Evolutionary conservation across 345 rosid genomes (phyloP).

Genomic region (Eucalyptus cloeziana): DNA sequence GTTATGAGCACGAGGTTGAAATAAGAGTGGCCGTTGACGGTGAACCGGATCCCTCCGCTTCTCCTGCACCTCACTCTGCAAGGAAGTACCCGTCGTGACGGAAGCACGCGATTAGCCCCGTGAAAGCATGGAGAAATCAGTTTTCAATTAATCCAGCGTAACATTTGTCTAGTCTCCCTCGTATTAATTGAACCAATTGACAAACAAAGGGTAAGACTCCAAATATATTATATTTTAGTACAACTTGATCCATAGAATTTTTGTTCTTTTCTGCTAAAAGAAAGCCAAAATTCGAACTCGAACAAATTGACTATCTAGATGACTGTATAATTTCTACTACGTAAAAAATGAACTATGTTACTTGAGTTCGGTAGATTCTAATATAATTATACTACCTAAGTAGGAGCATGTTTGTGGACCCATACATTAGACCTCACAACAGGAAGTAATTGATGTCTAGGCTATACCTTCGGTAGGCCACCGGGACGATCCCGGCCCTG

Average conservation of each 20-base stretch:
- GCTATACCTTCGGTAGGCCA: conserved; percentile 49
- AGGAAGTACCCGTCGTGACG: not conserved
- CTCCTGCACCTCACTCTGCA: conserved; percentile 55
- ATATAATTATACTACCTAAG: not conserved
- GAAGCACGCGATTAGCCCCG: not conserved
- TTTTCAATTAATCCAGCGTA: not conserved
- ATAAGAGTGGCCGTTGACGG: conserved; percentile 71
- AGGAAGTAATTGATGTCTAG: not conserved
- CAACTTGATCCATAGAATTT: not conserved
- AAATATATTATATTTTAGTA: not conserved
- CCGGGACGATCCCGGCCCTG: conserved; percentile 67
- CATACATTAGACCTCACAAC: not conserved
- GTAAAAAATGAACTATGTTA: not conserved
- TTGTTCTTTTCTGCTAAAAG: not conserved
- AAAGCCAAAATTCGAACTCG: not conserved
- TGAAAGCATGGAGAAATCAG: not conserved
- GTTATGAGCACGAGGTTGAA: conserved; percentile 62
- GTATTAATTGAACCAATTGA: not conserved
- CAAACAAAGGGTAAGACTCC: not conserved
- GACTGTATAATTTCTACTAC: not conserved
- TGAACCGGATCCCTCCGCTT: conserved; percentile 65
- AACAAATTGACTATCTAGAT: not conserved
- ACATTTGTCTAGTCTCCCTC: not conserved
- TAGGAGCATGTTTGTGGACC: not conserved
- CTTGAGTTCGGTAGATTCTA: not conserved